Evolutionary conservation across 768 basidiomycete species (phyloP).

Genomic region (Suillus placidus): DNA sequence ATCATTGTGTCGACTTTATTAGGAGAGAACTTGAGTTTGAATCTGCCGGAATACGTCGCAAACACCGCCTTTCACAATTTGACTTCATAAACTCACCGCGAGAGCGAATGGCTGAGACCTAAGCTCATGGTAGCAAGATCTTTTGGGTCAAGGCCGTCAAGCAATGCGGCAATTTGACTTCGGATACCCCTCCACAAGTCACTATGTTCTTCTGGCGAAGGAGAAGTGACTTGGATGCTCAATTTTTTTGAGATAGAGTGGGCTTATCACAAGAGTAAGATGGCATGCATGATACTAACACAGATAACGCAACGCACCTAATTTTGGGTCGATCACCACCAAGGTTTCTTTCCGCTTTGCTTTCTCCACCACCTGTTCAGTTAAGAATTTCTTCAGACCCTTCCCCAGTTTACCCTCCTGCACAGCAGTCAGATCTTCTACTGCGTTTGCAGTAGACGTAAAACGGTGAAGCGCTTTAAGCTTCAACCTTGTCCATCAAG

Average conservation of each 20-base stretch:
- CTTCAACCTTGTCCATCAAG: slow-evolving; percentile 65
- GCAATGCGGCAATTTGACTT: slow-evolving; percentile 78
- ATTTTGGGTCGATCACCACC: slow-evolving; percentile 86
- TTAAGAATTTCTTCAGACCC: slow-evolving; percentile 90
- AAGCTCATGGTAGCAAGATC: slow-evolving; percentile 97
- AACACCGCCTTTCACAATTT: slow-evolving; percentile 11
- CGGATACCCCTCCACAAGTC: slow-evolving; percentile 98
- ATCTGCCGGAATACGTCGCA: slow-evolving; percentile 49
- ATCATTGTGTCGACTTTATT: slow-evolving; percentile 99
- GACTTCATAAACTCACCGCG: slow-evolving; percentile 57
- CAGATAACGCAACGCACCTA: slow-evolving; percentile 59
- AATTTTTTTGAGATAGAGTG: slow-evolving; percentile 92
- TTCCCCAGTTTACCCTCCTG: slow-evolving; percentile 94
- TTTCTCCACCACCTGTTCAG: slow-evolving; percentile 83
- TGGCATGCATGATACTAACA: slow-evolving; percentile 3
- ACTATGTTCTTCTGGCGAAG: slow-evolving; percentile 54
- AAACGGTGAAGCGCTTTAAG: slow-evolving; percentile 96
- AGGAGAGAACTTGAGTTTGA: slow-evolving; percentile 99
- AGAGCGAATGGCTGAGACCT: slow-evolving; percentile 95
- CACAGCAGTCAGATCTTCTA: slow-evolving; percentile 93
- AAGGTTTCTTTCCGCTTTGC: slow-evolving; percentile 86
- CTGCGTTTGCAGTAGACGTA: slow-evolving; percentile 93
- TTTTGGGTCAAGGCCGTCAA: slow-evolving; percentile 91
- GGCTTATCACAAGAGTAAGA: slow-evolving; percentile 44
- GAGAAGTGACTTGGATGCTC: slow-evolving; percentile 79